A percentile compares a stretch with the other conserved stretches of the same genome.
phyloP scores from a whole-genome alignment of 1,139 yeast species.

The Torulaspora globosa region DNA sequence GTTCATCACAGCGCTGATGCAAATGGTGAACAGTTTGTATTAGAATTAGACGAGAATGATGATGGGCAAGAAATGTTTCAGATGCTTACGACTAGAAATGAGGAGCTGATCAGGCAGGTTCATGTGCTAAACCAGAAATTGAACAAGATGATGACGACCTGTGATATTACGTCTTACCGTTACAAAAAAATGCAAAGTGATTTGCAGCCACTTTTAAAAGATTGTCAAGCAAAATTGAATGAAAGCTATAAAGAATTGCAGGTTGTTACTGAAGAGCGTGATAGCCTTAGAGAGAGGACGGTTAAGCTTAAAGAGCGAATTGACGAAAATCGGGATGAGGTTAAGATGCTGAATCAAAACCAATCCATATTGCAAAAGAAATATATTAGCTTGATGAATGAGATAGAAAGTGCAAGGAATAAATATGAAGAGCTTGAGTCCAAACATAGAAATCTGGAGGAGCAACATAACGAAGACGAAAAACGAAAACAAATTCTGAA shows the following conservation, averaged over 20 bases:
- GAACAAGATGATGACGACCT: conserved; percentile 40
- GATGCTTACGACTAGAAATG: conserved; percentile 27
- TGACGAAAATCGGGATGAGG: conserved; percentile 28
- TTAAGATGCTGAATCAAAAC: conserved; percentile 32
- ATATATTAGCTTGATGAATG: conserved; percentile 24
- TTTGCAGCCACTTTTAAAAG: conserved; percentile 64
- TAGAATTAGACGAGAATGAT: conserved; percentile 5
- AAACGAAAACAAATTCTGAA: conserved; percentile 6
- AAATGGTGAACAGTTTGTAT: conserved; percentile 1
- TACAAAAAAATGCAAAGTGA: conserved; percentile 42
- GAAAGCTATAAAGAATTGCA: conserved; percentile 44
- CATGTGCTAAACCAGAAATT: conserved; percentile 28
- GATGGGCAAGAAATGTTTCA: conserved; percentile 15
- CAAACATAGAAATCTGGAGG: conserved; percentile 5
- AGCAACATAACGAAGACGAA: background rate
- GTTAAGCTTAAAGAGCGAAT: conserved; percentile 28
- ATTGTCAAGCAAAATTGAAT: conserved; percentile 40
- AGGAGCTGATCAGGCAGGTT: conserved; percentile 41
- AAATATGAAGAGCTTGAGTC: conserved; percentile 10
- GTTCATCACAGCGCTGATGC: conserved; percentile 9
- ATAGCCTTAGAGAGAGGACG: conserved; percentile 39
- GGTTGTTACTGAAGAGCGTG: conserved; percentile 17
- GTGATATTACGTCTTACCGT: conserved; percentile 42
- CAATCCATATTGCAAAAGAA: conserved; percentile 34
- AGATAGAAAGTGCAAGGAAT: conserved; percentile 16